Evolutionary conservation across 768 basidiomycete genomes (phyloP).

Genomic region (Chalciporus sphaerocephalus): DNA sequence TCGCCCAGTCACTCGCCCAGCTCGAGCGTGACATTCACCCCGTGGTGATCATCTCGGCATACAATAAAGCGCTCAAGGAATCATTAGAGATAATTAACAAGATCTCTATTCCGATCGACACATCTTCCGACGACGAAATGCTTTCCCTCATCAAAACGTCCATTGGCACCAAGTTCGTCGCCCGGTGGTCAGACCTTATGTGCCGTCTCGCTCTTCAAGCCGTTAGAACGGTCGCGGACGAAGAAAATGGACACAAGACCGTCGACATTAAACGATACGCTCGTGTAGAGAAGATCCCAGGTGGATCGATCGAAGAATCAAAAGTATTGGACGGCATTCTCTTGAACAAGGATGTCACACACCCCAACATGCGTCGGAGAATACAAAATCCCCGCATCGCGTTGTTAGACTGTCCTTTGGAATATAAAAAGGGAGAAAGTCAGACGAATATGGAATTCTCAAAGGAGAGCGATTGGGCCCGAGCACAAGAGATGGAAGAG

Average conservation of each 20-base stretch:
- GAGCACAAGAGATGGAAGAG: constrained; percentile 92
- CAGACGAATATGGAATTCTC: constrained; percentile 99
- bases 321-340: constrained; percentile 86
- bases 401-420: constrained; percentile 88
- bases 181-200: constrained; percentile 97
- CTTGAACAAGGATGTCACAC: constrained; percentile 98
- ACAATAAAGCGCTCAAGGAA: constrained; percentile 93
- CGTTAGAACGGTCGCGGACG: constrained; percentile 80
- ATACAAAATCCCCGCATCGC: constrained; percentile 88
- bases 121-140: constrained; percentile 84
- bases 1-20: constrained; percentile 89
- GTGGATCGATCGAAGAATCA: constrained; percentile 94
- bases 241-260: constrained; percentile 72
- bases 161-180: constrained; percentile 97
- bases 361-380: constrained; percentile 91
- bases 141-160: constrained; percentile 95
- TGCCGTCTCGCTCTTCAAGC: constrained; percentile 91
- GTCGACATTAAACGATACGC: constrained; percentile 99
- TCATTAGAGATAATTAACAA: constrained; percentile 83
- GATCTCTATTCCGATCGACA: constrained; percentile 89
- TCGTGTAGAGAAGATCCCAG: constrained; percentile 94
- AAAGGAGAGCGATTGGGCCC: constrained; percentile 89
- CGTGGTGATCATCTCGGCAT: constrained; percentile 97
- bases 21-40: constrained; percentile 98
- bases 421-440: constrained; percentile 98